Conservation (phyloP, 805 yeast genomes). For the Saccharomycopsis oosterbeekiorum region DNA sequence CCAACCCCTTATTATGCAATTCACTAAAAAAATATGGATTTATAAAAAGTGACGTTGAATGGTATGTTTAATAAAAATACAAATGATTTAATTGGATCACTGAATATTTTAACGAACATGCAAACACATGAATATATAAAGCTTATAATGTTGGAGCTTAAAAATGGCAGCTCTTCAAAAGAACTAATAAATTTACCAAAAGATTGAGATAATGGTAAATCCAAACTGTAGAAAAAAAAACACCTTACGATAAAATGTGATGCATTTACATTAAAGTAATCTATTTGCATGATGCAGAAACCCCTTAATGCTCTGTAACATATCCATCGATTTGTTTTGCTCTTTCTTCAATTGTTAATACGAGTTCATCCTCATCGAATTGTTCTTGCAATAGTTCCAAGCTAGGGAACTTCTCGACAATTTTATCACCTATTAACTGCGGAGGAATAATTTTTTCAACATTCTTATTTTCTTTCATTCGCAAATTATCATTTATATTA, state of each 20-base stretch:
- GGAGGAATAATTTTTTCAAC: slow-evolving; percentile 4
- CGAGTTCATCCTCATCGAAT: slow-evolving; percentile 2
- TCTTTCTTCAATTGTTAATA: slow-evolving; percentile 6
- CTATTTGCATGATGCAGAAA: background rate
- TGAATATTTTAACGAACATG: background rate
- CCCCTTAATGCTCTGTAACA: slow-evolving; percentile 1
- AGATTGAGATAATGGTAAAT: too few species aligned
- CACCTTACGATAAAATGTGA: background rate
- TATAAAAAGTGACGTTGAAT: background rate
- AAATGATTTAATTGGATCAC: background rate
- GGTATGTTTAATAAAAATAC: background rate
- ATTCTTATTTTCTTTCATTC: background rate
- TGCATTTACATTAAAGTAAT: background rate
- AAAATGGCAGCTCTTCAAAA: too few species aligned
- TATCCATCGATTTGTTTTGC: slow-evolving; percentile 11
- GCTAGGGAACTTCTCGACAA: slow-evolving; percentile 11
- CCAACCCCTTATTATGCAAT: background rate
- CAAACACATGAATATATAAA: background rate
- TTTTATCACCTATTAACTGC: slow-evolving; percentile 6
- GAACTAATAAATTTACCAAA: too few species aligned
- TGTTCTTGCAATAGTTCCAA: background rate
- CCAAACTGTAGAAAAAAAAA: background rate
- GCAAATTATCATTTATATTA: background rate
- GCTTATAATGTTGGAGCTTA: background rate
- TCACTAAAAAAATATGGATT: background rate